Base-by-base conservation (phyloP, 2,329 filamentous ascomycete species). In the Diaporthe aspalathi region DNA sequence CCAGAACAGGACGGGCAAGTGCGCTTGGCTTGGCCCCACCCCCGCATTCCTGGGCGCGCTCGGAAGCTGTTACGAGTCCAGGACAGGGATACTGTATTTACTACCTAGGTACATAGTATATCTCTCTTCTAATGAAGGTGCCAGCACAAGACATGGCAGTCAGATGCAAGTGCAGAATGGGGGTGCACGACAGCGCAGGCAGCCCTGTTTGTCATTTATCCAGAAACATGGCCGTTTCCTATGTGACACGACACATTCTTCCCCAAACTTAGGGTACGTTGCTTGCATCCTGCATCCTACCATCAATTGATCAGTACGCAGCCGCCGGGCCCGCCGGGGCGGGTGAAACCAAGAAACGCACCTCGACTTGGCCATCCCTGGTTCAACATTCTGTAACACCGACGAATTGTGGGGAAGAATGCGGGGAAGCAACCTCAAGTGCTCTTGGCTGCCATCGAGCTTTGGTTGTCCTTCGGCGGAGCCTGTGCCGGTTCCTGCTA, bases 1-100 rank as follows among this genome's bases (percentile, higher is more conserved):
- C 67, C 29, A 49, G 56, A 68, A 45, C 12, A 40, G 49, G 57
- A 53, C 38, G 43, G 17, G 17, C 27, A 5, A 35, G 43, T 16
- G n/a, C 16, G 4, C 47, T 65, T 56, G 45, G 43, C 43, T 35
- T n/a, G 35, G 70, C 27, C n/a, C 70, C 70, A 65, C 70, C 70
- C 70, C 70, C 70, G 70, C 70, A 69, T 72, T 72, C 38, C 69
- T 38, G 29, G 29, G 29, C 20, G n/a, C n/a, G n/a, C n/a, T n/a
- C n/a, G n/a, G 60, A 50, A 27, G 60, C 60, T 50, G 60, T 17
- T 38, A 22, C 60, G 24, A 38, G 22, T 32, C n/a, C 22, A 43
- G 54, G 54, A 9, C 11, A 38, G 35, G 35, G 11, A 2, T 38
- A 12, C 5, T 7, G 12, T 38, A 38, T 38, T 12, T 32, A 5